phyloP scores from a whole-genome alignment of 129 eudicot species.

The Saposhnikovia divaricata region DNA sequence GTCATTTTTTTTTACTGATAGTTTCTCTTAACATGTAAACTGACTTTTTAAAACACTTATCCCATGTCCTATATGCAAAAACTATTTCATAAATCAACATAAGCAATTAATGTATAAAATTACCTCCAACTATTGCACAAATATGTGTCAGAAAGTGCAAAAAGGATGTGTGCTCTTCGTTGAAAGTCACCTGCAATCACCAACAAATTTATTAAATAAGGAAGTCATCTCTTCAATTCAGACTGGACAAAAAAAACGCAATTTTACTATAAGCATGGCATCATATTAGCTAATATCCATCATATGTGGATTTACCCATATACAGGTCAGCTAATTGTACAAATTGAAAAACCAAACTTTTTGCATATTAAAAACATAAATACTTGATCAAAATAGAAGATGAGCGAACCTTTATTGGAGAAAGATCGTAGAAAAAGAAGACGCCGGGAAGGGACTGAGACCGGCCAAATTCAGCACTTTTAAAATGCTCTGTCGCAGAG shows the following conservation, averaged over 20 bases:
- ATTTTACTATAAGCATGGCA: background rate
- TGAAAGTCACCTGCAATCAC: slow-evolving; percentile 72
- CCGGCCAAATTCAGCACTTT: slow-evolving; percentile 52
- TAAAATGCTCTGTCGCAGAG: slow-evolving; percentile 89
- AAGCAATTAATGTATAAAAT: background rate
- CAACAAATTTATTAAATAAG: background rate
- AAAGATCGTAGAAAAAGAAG: slow-evolving; percentile 86
- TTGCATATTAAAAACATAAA: background rate
- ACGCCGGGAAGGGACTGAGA: slow-evolving; percentile 69
- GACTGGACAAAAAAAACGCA: background rate
- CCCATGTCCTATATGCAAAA: background rate
- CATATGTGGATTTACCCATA: background rate
- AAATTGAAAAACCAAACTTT: background rate
- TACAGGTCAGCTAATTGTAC: background rate
- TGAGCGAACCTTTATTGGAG: slow-evolving; percentile 80
- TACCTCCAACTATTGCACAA: slow-evolving; percentile 98
- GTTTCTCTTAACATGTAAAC: background rate
- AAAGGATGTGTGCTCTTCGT: slow-evolving; percentile 63
- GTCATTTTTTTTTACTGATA: background rate
- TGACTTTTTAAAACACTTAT: background rate
- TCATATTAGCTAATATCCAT: background rate
- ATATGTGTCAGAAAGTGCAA: slow-evolving; percentile 81
- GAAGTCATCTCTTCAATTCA: background rate
- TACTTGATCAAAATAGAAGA: slow-evolving; percentile 1
- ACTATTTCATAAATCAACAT: background rate